Evolutionary conservation across 768 basidiomycete species (phyloP), one percentile per base, ranked within the genome.

Genomic region (Suillus subaureus): DNA sequence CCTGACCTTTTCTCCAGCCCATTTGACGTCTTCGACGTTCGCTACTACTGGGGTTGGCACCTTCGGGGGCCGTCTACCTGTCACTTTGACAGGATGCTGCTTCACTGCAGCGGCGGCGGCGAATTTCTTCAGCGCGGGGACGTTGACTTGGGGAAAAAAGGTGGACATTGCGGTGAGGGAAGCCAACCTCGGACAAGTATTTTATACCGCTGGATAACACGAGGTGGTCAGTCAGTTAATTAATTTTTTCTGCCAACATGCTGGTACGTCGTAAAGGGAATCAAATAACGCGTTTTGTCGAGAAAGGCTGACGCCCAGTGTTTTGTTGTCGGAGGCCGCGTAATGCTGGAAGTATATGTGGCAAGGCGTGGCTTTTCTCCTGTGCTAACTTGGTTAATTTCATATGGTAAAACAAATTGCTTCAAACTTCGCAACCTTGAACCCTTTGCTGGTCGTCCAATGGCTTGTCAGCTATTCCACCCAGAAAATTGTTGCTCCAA

Each of bases 1-100:
- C 49, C 72, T 33, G 66, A 73, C 75, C 66, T 75, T 68, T 62
- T 75, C 74, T 52, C 75, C 75, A 33, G 66, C 71, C 73, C 76
- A 72, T 18, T 47, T 56, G 55, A 75, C 61, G 61, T 76, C 76
- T 64, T 71, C 64, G 61, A 69, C 70, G 47, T 62, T 63, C 39
- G 62, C 57, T 15, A 76, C 70, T 13, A 65, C 63, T 4, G 75
- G 75, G 39, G 68, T 68, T 18, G 62, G 55, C 35, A 58, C 72
- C 61, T 8, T 62, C 35, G 37, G 65, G 68, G 13, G 61, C 64
- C 35, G 66, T 67, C 45, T 62, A 63, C 33, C 49, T 40, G 31
- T 65, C 6, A 31, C 7, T 57, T 74, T 42, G 57, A 42, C 52
- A 12, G 71, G 57, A 56, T 73, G 71, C 39, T 71, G 74, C 4